Evolutionary conservation across 2,329 filamentous ascomycete genomes (phyloP).

Genomic region (Colletotrichum sp.): DNA sequence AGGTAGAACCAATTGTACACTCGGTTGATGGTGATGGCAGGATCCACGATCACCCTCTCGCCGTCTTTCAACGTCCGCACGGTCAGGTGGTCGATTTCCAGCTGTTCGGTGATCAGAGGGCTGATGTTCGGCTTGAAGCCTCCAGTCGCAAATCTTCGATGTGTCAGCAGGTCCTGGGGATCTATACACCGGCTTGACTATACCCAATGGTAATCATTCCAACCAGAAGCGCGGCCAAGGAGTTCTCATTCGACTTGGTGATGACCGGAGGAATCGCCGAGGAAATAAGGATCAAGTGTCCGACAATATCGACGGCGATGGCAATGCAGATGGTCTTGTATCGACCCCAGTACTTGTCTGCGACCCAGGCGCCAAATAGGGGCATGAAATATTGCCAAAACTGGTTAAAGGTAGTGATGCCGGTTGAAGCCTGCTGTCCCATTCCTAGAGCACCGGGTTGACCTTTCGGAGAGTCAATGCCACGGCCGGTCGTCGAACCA

Average conservation of each 20-base stretch:
- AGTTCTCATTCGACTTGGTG: slow-evolving; percentile 50
- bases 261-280: slow-evolving; percentile 70
- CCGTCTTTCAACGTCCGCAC: slow-evolving; percentile 58
- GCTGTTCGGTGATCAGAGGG: slow-evolving; percentile 70
- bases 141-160: slow-evolving; percentile 64
- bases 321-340: slow-evolving; percentile 71
- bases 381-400: slow-evolving; percentile 68
- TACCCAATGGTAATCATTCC: slow-evolving; percentile 50
- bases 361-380: slow-evolving; percentile 54
- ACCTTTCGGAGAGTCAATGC: slow-evolving; percentile 28
- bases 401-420: slow-evolving; percentile 52
- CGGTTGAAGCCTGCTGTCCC: slow-evolving; percentile 56
- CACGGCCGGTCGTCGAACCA: slow-evolving; percentile 59
- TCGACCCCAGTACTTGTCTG: slow-evolving; percentile 66
- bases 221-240: slow-evolving; percentile 67
- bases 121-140: slow-evolving; percentile 79
- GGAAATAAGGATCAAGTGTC: slow-evolving; percentile 68
- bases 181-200: background rate
- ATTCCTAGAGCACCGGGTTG: slow-evolving; percentile 61
- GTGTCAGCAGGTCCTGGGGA: background rate
- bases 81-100: slow-evolving; percentile 57
- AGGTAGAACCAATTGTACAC: slow-evolving; percentile 76
- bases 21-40: slow-evolving; percentile 62
- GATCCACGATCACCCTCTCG: slow-evolving; percentile 69
- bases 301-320: slow-evolving; percentile 65